Base-by-base conservation (phyloP, 805 yeast genomes). In the Candida hungchunana region DNA sequence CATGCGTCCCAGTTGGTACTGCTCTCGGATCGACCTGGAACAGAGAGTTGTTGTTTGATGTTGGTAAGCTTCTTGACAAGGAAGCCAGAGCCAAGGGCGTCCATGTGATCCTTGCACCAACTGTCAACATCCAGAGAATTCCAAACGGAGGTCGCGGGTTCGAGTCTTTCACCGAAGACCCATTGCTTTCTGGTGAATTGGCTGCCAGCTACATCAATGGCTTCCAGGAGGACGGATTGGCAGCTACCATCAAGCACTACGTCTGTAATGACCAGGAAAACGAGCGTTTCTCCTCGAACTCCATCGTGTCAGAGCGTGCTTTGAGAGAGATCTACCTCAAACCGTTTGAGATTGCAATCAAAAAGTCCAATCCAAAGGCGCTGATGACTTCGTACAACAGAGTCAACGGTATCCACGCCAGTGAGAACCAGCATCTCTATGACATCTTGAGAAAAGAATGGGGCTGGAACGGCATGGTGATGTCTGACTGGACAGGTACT, bases 401-500 rank as follows among this genome's bases (percentile, higher is more conserved):
- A 45, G 67, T 78, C 43, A 78, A 78, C 50, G 83, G 82, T 14
- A 65, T 45, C 4, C 83, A 77, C 52, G 73, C 58, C 34, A 62
- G 74, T 18, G 70, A 77, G 43, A 52, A 61, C 32, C 57, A 55
- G 34, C 44, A 50, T 16, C 48, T 76, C 20, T 50, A 76, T 26
- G 55, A 64, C 6, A 57, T 75, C 18, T 56, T 77, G 42, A 57
- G 80, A 34, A 48, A 62, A 5, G 82, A 77, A 51, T 77, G 81
- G 81, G 63, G 63, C 2, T 77, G 65, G 58, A 55, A 69, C 3
- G 83, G 83, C 20, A 47, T 66, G 33, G 55, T 68, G 14, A 73
- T 77, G 77, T 69, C 77, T 14, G 84, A 77, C 55, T 77, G 82
- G 83, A 67, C 54, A 43, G 84, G 83, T n/a, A 64, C 67, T 12